Percentiles rank a stretch among this genome's conserved stretches.
Evolutionary conservation across 768 basidiomycete species (phyloP).

Genomic region (Pleurotus tuoliensis): DNA sequence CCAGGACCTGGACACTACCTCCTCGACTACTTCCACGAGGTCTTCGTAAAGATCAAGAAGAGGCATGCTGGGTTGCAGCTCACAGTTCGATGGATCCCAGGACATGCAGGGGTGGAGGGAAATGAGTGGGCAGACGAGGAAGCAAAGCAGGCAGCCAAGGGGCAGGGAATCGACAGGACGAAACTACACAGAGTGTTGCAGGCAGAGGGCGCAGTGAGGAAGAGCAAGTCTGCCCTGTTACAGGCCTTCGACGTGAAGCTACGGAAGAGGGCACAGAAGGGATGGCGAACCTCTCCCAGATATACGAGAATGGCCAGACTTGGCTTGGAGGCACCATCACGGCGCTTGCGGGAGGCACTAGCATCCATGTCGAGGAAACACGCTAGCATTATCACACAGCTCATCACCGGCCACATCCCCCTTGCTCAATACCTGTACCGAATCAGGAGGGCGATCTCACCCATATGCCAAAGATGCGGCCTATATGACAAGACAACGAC

Average conservation of each 20-base stretch:
- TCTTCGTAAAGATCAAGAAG: neutral
- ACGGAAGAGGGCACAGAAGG: neutral
- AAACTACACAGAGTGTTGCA: neutral
- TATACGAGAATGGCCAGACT: neutral
- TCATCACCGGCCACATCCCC: conserved; percentile 7
- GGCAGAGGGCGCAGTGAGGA: neutral
- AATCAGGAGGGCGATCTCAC: neutral
- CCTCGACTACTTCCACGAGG: conserved; percentile 1
- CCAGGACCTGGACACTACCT: conserved; percentile 7
- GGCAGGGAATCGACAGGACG: neutral
- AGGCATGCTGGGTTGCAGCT: conserved; percentile 1
- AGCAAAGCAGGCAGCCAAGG: conserved; percentile 19
- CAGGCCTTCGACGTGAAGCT: neutral
- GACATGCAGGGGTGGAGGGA: conserved; percentile 20
- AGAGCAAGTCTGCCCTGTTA: neutral
- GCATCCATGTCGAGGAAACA: neutral
- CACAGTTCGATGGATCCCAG: conserved; percentile 17
- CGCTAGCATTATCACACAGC: conserved; percentile 7
- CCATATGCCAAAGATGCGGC: conserved; percentile 1
- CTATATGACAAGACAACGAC: neutral
- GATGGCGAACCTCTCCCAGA: neutral
- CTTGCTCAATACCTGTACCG: conserved; percentile 6
- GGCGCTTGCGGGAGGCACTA: neutral
- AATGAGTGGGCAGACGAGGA: conserved; percentile 20
- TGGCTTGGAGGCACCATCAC: neutral